Base-by-base conservation (phyloP, 2,329 filamentous ascomycete genomes). In the Aspergillus novofumigatus region DNA sequence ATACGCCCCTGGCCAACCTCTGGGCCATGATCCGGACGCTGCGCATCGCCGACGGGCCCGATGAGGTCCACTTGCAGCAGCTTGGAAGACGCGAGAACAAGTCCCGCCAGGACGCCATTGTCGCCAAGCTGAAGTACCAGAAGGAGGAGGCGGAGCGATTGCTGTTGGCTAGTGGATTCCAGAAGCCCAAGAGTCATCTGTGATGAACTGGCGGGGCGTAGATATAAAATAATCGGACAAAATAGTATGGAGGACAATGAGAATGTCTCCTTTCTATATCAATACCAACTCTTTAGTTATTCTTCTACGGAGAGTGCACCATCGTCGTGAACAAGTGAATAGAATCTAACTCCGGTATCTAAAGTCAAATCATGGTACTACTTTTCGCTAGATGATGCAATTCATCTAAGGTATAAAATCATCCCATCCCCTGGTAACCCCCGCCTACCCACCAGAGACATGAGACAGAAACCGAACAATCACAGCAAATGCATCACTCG, bases 1-100 rank as follows among this genome's bases (percentile, higher is more conserved):
- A 99, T 65, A 97, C 94, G 1, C 94, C 94, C 21, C 80, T 99
- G 62, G 92, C 92, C 11, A 83, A 81, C 71, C 87, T 92, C 85
- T 96, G 90, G 86, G 86, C 90, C 21, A 79, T 83, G 59, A 90
- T 92, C 68, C 82, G 92, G 57, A 96, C 92, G 6, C 81, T 96
- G 75, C 83, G 90, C 59, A 85, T 96, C 65, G 92, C 91, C 0
- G 94, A 99, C 75, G 94, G 94, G 0, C 94, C 94, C 0, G 94
- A 99, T 76, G 94, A 99, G 84, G 94, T 97, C 59, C 94, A 95
- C 74, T 76, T 92, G 77, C 62, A 80, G 74, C 74, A 79, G 77
- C 68, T 82, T 76, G 75, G 86, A 71, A 63, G 77, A 78, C 65
- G 85, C 79, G 65, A 84, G 81, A 78, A 83, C 74, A 69, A 78